Conservation (phyloP, 257 asterid genomes). For the Nicotiana obtusifolia region DNA sequence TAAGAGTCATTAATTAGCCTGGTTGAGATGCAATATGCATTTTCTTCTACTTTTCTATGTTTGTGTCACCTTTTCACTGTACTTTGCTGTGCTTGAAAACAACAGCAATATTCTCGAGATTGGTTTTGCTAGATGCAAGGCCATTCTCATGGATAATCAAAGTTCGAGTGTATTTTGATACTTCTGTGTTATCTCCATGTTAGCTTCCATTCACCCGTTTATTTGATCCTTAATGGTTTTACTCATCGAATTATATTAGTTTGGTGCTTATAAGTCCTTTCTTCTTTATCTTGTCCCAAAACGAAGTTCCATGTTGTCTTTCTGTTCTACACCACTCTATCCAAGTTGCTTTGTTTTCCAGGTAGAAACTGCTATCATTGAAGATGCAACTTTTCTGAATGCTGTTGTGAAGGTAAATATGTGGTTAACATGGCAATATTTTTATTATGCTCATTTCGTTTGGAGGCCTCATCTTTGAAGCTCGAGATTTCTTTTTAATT, state of each 20-base stretch:
- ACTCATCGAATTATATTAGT: neutral
- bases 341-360: constrained; percentile 24
- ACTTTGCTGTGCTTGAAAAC: neutral
- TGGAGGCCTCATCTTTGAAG: neutral
- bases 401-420: constrained; percentile 84
- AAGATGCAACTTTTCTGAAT: constrained; percentile 64
- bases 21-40: neutral
- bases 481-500: constrained; percentile 1
- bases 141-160: neutral
- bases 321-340: neutral
- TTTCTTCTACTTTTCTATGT: neutral
- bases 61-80: neutral
- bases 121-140: neutral
- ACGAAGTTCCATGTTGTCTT: neutral
- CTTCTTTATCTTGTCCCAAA: neutral
- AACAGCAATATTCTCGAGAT: neutral
- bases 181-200: neutral
- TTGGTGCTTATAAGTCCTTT: neutral
- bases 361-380: constrained; percentile 64
- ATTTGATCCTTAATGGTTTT: neutral
- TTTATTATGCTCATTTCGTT: neutral
- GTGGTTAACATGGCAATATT: neutral
- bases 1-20: neutral
- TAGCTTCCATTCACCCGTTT: neutral
- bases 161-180: neutral